Conservation (phyloP, 1,284 basidiomycete genomes). For the Leccinum subfulvum region DNA sequence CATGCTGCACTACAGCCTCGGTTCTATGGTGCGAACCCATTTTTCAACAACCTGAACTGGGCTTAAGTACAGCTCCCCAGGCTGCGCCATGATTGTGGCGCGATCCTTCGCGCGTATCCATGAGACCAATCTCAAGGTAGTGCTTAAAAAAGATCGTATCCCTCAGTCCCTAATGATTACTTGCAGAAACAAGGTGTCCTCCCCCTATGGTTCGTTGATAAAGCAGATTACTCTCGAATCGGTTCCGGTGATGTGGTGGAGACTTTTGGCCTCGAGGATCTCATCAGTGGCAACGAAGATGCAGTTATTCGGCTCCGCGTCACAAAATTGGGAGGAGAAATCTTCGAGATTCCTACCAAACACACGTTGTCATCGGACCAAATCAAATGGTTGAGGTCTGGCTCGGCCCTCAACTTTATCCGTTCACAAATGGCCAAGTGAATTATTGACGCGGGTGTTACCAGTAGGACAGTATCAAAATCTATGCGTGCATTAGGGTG, state of each 20-base stretch:
- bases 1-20: conserved; percentile 97
- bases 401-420: conserved; percentile 86
- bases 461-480: conserved; percentile 1
- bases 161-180: conserved; percentile 7
- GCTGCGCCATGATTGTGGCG: conserved; percentile 81
- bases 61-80: conserved; percentile 36
- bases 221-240: conserved; percentile 80
- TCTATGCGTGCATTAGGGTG: conserved; percentile 8
- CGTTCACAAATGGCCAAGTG: conserved; percentile 48
- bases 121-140: conserved; percentile 92
- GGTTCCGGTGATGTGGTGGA: conserved; percentile 66
- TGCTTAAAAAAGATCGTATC: conserved; percentile 14
- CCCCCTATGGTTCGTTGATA: conserved; percentile 89
- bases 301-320: conserved; percentile 67
- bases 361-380: conserved; percentile 92
- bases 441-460: not conserved
- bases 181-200: conserved; percentile 90
- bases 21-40: conserved; percentile 71
- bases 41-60: not conserved
- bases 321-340: conserved; percentile 62
- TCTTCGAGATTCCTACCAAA: conserved; percentile 68
- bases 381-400: conserved; percentile 81
- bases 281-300: conserved; percentile 51
- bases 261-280: conserved; percentile 38
- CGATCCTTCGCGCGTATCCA: conserved; percentile 98